These are phyloP conservation scores for Curvularia sp. DNA, from an alignment of 2,329 filamentous ascomycete genomes.

Conservation along the genomic window DNA sequence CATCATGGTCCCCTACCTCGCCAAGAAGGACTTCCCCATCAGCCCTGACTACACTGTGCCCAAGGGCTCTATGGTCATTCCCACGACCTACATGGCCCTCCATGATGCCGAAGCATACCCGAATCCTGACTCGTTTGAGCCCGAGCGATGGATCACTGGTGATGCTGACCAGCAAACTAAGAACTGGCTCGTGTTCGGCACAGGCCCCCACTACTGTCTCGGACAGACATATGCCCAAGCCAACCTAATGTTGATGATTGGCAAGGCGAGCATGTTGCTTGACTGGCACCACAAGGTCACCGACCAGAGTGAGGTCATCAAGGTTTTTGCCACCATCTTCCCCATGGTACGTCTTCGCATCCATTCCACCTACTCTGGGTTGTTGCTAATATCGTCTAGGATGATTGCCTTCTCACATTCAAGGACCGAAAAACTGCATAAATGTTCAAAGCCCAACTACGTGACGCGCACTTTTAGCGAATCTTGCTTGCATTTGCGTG, in stretches of 20 bases:
- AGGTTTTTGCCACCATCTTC: conserved; percentile 98
- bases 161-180: conserved; percentile 90
- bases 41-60: conserved; percentile 87
- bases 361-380: conserved; percentile 4
- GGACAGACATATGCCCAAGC: conserved; percentile 90
- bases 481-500: conserved; percentile 37
- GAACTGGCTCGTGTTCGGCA: conserved; percentile 97
- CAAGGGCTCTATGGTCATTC: conserved; percentile 95
- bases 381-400: conserved; percentile 60
- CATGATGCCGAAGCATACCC: conserved; percentile 93
- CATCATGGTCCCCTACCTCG: conserved; percentile 93
- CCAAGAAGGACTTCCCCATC: conserved; percentile 94
- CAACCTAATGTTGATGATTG: conserved; percentile 87
- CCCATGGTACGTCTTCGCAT: conserved; percentile 72
- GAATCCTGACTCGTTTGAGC: conserved; percentile 74
- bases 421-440: conserved; percentile 47
- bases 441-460: conserved; percentile 17
- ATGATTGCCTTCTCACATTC: conserved; percentile 83
- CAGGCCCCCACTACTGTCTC: conserved; percentile 94
- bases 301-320: conserved; percentile 86
- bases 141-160: conserved; percentile 73
- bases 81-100: conserved; percentile 86
- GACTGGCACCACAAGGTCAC: conserved; percentile 93
- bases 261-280: conserved; percentile 84
- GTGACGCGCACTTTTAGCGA: conserved; percentile 34